Evolutionary conservation across 2,329 filamentous ascomycete species (phyloP), one percentile per base, ranked within the genome.

Genomic region (Clarireedia homoeocarpa): DNA sequence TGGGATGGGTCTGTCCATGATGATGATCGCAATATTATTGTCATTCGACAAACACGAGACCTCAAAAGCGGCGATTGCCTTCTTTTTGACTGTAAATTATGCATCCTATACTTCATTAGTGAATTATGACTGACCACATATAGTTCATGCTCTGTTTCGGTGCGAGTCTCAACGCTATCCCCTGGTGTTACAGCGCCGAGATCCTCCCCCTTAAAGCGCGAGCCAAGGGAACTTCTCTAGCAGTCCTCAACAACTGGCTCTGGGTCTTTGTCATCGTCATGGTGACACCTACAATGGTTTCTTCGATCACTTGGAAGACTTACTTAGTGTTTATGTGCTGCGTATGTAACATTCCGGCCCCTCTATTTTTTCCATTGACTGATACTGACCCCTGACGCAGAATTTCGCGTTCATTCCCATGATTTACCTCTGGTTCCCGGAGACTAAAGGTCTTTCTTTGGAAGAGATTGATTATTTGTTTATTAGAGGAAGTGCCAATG

Each of bases 1-100:
- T 50, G 69, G 75, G 10, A 78, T 80, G 75, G 62, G 51, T 49
- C 42, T 62, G 12, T 62, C 58, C 38, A 75, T 75, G n/a, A 66
- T 68, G 1, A 78, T 76, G 63, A 77, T 79, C 73, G 71, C 79
- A 42, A 75, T 78, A 48, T 73, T 78, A 34, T 36, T 59, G 9
- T 48, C 46, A 5, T 34, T 48, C 46, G 46, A 44, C 6, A 44
- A 44, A 17, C 40, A n/a, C 5, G 17, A 9, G n/a, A 44, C 40
- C 4, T 44, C 40, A 10, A 9, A 44, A 44, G 23, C 23, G 1
- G 17, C 40, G 7, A 44, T 44, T 23, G 40, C 40, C 12, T 44
- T 44, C 40, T 44, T 44, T 12, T 24, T 44, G 17, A 44, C 40
- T 44, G 40, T 44, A 44, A 44, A 17, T 17, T 9, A 34, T 44